Conservation (phyloP, 1,139 yeast species). For the Citeromyces hawaiiensis region DNA sequence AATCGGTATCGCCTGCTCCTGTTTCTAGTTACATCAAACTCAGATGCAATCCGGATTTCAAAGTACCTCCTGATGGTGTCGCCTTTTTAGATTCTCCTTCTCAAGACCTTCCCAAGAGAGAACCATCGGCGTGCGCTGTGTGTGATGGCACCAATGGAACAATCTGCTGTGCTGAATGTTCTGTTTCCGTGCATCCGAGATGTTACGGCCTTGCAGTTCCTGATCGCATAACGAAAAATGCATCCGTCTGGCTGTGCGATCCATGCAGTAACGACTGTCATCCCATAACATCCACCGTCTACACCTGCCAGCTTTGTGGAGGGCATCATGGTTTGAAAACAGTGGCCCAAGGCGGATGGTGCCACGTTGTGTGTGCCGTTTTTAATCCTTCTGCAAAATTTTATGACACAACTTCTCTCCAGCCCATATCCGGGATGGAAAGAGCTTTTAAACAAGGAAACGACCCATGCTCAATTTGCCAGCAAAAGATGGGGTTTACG, state of each 20-base stretch:
- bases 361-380: conserved; percentile 66
- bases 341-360: conserved; percentile 65
- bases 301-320: conserved; percentile 46
- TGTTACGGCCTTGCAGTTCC: conserved; percentile 42
- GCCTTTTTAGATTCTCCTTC: background rate
- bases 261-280: conserved; percentile 60
- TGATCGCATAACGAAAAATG: conserved; percentile 1
- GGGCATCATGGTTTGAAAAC: conserved; percentile 65
- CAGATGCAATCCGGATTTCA: conserved; percentile 1
- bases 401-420: conserved; percentile 24
- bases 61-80: background rate
- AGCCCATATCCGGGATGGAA: conserved; percentile 26
- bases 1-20: background rate
- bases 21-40: background rate
- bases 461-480: conserved; percentile 26
- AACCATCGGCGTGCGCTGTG: conserved; percentile 32
- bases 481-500: conserved; percentile 3
- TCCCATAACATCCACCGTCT: conserved; percentile 44
- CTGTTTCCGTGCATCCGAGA: conserved; percentile 52
- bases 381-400: conserved; percentile 33
- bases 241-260: conserved; percentile 67
- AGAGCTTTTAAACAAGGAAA: conserved; percentile 9
- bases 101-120: background rate
- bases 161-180: conserved; percentile 55
- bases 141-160: conserved; percentile 22